These are phyloP conservation scores for Coelastrella sp. DNA, from an alignment of 139 green algal species.

Conservation along the genomic window DNA sequence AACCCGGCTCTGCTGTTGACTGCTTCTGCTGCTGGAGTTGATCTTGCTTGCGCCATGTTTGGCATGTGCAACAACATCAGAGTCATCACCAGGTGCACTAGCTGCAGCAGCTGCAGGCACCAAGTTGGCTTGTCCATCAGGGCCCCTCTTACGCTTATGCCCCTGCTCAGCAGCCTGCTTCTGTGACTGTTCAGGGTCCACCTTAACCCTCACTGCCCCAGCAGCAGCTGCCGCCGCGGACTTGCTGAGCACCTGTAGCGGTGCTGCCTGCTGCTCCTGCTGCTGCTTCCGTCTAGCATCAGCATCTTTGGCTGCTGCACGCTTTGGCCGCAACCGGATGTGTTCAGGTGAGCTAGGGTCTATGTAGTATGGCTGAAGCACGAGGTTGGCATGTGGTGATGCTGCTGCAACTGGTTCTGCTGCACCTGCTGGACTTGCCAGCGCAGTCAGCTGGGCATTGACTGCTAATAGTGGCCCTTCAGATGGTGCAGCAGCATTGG, in stretches of 20 bases:
- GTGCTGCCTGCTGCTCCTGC: neutral
- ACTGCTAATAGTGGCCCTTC: neutral
- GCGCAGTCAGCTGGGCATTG: too few species aligned
- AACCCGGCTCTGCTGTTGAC: neutral
- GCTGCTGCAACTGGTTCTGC: constrained; percentile 8
- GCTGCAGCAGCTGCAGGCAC: neutral
- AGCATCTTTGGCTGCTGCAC: constrained; percentile 25
- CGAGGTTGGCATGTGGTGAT: neutral
- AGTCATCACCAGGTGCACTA: neutral
- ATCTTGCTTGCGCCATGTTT: neutral
- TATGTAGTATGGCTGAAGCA: constrained; percentile 26
- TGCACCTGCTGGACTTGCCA: neutral
- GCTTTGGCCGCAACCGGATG: neutral
- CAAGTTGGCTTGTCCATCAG: neutral
- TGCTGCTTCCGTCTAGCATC: constrained; percentile 22
- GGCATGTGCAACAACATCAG: too few species aligned
- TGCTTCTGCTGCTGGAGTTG: neutral
- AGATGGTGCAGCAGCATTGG: neutral
- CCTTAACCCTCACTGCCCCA: neutral
- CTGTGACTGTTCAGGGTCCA: neutral
- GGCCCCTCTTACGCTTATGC: neutral
- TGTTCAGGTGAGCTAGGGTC: constrained; percentile 9
- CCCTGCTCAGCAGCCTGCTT: neutral
- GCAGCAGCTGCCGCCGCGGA: neutral
- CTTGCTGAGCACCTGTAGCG: neutral